phyloP scores from a whole-genome alignment of 768 basidiomycete species.

The Dacryopinax primogenitus region DNA sequence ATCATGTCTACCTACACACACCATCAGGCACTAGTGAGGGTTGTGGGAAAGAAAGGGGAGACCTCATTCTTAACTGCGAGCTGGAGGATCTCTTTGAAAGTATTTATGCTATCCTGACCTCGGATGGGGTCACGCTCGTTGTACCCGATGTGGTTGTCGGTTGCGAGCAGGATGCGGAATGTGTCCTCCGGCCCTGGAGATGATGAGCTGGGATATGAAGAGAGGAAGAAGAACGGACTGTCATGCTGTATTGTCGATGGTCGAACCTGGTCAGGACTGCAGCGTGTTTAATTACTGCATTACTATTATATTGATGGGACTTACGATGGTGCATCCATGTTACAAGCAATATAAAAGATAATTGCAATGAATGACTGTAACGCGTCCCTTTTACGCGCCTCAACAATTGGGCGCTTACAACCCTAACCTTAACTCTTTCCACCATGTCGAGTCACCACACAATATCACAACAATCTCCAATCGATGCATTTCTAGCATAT shows the following conservation, averaged over 20 bases:
- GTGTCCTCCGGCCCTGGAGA: constrained; percentile 32
- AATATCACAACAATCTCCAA: background rate
- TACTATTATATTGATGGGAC: background rate
- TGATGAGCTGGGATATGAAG: background rate
- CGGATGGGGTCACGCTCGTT: constrained; percentile 87
- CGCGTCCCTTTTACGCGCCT: constrained; percentile 3
- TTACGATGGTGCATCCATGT: background rate
- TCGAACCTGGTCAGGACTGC: background rate
- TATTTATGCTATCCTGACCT: constrained; percentile 89
- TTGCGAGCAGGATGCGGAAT: constrained; percentile 75
- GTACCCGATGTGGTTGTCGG: constrained; percentile 94
- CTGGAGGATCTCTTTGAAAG: constrained; percentile 87
- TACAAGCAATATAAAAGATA: background rate
- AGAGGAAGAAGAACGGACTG: background rate
- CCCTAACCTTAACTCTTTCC: background rate
- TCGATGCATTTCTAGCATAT: background rate
- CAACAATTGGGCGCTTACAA: background rate
- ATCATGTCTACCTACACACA: constrained; percentile 76
- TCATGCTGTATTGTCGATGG: background rate
- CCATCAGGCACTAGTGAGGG: background rate
- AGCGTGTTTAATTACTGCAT: background rate
- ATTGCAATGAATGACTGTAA: background rate
- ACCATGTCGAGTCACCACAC: background rate
- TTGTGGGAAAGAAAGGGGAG: constrained; percentile 13
- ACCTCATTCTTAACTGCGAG: constrained; percentile 81